phyloP scores from a whole-genome alignment of 2,329 filamentous ascomycete genomes.

The Fusarium austroafricanum region DNA sequence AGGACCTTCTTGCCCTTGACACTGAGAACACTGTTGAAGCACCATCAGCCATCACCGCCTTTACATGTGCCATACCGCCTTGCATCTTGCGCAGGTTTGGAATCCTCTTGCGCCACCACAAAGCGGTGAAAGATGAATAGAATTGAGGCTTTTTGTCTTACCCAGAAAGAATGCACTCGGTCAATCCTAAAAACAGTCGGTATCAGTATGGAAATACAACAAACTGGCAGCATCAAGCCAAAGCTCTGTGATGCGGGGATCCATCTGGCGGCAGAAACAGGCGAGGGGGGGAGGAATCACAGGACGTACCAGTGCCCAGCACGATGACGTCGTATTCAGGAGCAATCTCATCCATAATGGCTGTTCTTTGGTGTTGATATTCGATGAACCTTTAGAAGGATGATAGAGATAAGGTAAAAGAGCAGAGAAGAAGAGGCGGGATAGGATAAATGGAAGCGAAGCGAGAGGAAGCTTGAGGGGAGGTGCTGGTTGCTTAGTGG shows the following conservation, averaged over 20 bases:
- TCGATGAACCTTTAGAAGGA: conserved; percentile 11
- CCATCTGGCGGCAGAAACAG: conserved; percentile 26
- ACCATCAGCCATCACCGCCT: conserved; percentile 41
- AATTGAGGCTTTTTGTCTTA: conserved; percentile 58
- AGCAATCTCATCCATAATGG: conserved; percentile 92
- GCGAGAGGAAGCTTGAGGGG: conserved; percentile 42
- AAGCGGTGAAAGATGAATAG: not conserved
- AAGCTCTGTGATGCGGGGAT: conserved; percentile 42
- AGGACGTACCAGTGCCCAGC: conserved; percentile 89
- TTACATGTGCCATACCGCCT: conserved; percentile 35
- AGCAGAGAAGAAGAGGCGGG: conserved; percentile 28
- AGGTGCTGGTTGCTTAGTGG: conserved; percentile 43
- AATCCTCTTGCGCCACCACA: conserved; percentile 8
- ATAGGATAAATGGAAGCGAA: conserved; percentile 32
- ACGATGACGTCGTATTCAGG: conserved; percentile 99
- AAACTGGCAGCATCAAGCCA: conserved; percentile 14
- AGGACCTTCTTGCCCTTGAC: conserved; percentile 99
- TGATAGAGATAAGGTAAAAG: conserved; percentile 10
- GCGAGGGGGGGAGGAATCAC: conserved; percentile 12
- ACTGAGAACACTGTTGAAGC: conserved; percentile 77
- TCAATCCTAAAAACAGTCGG: conserved; percentile 75
- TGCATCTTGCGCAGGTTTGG: conserved; percentile 18
- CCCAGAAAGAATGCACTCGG: conserved; percentile 99
- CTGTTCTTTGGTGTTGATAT: conserved; percentile 26
- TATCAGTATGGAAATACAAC: conserved; percentile 12